phyloP scores from a whole-genome alignment of 805 yeast genomes.

The Sugiyamaella chiloensis region DNA sequence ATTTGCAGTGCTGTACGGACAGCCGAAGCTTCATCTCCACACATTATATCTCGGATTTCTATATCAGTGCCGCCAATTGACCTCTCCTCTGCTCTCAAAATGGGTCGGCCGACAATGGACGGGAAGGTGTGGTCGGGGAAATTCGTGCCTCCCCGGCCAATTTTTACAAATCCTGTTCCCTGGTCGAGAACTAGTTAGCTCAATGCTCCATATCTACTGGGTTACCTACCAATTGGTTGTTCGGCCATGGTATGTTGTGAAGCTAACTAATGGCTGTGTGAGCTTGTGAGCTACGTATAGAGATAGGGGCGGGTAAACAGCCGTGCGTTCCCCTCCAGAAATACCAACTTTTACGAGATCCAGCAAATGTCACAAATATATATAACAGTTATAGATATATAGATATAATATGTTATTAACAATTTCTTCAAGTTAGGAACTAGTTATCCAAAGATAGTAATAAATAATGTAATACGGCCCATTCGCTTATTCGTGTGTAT shows the following conservation, averaged over 20 bases:
- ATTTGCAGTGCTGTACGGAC: slow-evolving; percentile 87
- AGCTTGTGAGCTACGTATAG: no score
- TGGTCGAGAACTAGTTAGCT: slow-evolving; percentile 73
- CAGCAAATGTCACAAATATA: no score
- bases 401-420: no score
- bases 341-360: no score
- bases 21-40: slow-evolving; percentile 92
- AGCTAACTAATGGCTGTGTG: no score
- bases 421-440: no score
- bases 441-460: no score
- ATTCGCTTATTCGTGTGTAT: no score
- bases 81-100: slow-evolving; percentile 93
- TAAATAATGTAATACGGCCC: no score
- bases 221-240: slow-evolving; percentile 34
- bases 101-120: slow-evolving; percentile 96
- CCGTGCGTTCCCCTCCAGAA: no score
- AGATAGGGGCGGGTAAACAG: no score
- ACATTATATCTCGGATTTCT: slow-evolving; percentile 93
- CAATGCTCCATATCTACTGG: not conserved
- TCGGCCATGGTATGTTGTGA: slow-evolving; percentile 27
- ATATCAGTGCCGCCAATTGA: slow-evolving; percentile 39
- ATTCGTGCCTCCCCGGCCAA: slow-evolving; percentile 94
- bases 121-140: slow-evolving; percentile 98
- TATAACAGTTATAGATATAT: no score
- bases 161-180: slow-evolving; percentile 97